Evolutionary conservation across 2,329 filamentous ascomycete species (phyloP), one percentile per base, ranked within the genome.

Genomic region (Fusarium oligoseptatum): DNA sequence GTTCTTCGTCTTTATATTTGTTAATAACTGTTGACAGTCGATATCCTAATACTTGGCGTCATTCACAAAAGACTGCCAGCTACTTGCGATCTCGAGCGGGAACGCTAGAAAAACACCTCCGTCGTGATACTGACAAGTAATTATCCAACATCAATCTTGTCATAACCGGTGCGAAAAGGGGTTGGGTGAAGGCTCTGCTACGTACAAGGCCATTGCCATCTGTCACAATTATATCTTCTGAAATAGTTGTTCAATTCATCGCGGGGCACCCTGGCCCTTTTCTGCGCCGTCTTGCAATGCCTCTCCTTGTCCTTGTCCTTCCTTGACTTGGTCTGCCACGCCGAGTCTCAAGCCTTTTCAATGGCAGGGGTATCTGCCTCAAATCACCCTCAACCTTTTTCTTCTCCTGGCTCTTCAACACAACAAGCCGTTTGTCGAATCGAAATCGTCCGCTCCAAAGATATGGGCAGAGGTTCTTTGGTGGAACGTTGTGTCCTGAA

Each of bases 181-280:
- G 22, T 6, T 37, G 20, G 9, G 37, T 52, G 29, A 34, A n/a
- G 12, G 20, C 60, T 56, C 50, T 37, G 34, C 60, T 73, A 64
- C 70, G 32, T 72, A 68, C 71, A 72, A 62, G 39, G 37, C 43
- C 70, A 57, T 56, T 63, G 56, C 36, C 55, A 60, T 56, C 52
- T 43, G 39, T 39, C 27, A 60, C 67, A 55, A 24, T 41, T 48
- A 63, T 60, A 62, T 48, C 41, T 64, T 55, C 50, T 58, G 50
- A 74, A 65, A 73, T 68, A 65, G 67, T 63, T 75, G 61, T 72
- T 72, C 72, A 72, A 66, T 75, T 72, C 72, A 75, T 66, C 55
- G 72, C 68, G 56, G 65, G 60, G 60, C 50, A 20, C 58, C 34
- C 55, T 62, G 39, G 41, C 50, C 27, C 50, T 55, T 55, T 66